A percentile compares a stretch with the other conserved stretches of the same genome.
Evolutionary conservation across 2,329 filamentous ascomycete genomes (phyloP).

Genomic region (Neopestalotiopsis clavispora): DNA sequence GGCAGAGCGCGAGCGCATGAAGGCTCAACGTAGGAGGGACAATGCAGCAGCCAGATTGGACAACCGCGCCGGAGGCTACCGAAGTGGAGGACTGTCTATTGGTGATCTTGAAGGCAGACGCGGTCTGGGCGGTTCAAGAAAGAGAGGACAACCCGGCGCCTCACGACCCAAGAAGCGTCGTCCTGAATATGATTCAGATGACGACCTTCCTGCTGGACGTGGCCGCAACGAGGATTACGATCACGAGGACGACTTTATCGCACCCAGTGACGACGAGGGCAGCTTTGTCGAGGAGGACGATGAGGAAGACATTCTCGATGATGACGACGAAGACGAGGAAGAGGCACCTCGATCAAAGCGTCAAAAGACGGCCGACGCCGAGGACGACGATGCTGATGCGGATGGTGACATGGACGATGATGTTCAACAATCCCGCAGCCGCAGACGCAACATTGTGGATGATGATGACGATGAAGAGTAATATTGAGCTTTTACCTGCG

Average conservation of each 20-base stretch:
- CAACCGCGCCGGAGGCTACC: conserved; percentile 55
- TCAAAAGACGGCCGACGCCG: conserved; percentile 54
- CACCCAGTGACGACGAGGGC: conserved; percentile 73
- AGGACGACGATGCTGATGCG: conserved; percentile 54
- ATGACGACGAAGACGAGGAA: conserved; percentile 52
- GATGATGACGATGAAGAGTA: conserved; percentile 55
- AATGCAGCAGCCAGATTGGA: conserved; percentile 69
- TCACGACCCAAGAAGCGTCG: conserved; percentile 58
- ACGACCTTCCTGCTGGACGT: conserved; percentile 67
- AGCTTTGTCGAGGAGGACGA: conserved; percentile 59
- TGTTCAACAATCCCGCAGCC: conserved; percentile 45
- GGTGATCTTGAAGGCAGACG: conserved; percentile 71
- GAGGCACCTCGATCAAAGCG: conserved; percentile 52
- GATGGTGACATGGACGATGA: conserved; percentile 61
- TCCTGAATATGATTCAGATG: conserved; percentile 77
- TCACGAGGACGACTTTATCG: conserved; percentile 79
- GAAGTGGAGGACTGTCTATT: conserved; percentile 65
- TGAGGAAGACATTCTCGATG: conserved; percentile 63
- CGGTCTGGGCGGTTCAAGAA: conserved; percentile 52
- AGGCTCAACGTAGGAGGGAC: conserved; percentile 68
- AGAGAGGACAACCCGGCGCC: conserved; percentile 55
- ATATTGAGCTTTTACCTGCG: background rate
- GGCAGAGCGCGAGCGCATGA: conserved; percentile 75
- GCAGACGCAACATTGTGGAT: conserved; percentile 63
- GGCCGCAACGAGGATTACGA: conserved; percentile 77